Conservation (phyloP, 805 yeast genomes). For the Hanseniaspora thailandica region DNA sequence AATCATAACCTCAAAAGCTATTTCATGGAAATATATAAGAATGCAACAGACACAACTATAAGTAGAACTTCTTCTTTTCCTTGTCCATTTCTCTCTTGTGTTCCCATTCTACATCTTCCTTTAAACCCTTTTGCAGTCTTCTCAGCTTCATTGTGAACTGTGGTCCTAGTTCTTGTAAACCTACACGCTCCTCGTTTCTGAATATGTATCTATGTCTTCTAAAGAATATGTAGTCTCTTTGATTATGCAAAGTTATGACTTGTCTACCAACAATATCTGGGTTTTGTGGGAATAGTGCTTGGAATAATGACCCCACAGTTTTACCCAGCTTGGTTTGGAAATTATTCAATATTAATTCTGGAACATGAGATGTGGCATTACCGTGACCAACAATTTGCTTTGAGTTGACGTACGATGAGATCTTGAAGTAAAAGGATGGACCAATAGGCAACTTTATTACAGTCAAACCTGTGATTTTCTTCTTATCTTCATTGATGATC, state of each 20-base stretch:
- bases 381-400: slow-evolving; percentile 80
- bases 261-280: slow-evolving; percentile 95
- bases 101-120: slow-evolving; percentile 92
- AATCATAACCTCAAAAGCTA: too few relatives aligned
- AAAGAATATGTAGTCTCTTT: slow-evolving; percentile 88
- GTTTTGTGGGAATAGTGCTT: slow-evolving; percentile 77
- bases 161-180: slow-evolving; percentile 92
- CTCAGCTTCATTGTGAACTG: slow-evolving; percentile 84
- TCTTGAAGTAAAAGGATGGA: slow-evolving; percentile 84
- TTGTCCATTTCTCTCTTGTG: slow-evolving; percentile 93
- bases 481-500: slow-evolving; percentile 88
- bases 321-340: slow-evolving; percentile 87
- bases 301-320: slow-evolving; percentile 85
- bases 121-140: slow-evolving; percentile 81
- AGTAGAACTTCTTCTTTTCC: slow-evolving; percentile 83
- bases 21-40: neutral
- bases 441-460: slow-evolving; percentile 91
- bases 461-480: slow-evolving; percentile 80
- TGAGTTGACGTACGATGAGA: slow-evolving; percentile 65
- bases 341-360: slow-evolving; percentile 84
- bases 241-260: slow-evolving; percentile 90
- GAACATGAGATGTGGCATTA: slow-evolving; percentile 76
- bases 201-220: slow-evolving; percentile 89
- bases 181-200: slow-evolving; percentile 81
- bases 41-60: slow-evolving; percentile 36